phyloP scores from a whole-genome alignment of 2,329 filamentous ascomycete genomes.

The Chalara sp. region DNA sequence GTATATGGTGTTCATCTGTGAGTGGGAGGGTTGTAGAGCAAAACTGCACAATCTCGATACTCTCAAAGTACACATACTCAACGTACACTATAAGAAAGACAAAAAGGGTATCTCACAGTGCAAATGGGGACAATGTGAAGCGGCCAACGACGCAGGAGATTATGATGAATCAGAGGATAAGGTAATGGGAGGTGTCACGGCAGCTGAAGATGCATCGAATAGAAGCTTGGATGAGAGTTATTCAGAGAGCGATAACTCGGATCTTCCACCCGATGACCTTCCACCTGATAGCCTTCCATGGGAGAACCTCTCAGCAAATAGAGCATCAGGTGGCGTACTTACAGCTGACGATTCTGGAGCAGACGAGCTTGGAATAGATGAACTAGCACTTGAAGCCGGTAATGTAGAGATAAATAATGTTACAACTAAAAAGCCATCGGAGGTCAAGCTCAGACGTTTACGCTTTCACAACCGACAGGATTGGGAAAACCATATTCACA shows the following conservation, averaged over 20 bases:
- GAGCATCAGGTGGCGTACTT: no score
- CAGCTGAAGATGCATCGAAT: no score
- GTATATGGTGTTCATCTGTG: constrained; percentile 42
- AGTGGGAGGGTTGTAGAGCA: constrained; percentile 52
- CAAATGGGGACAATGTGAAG: background rate
- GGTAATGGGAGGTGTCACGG: background rate
- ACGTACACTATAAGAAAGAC: constrained; percentile 35
- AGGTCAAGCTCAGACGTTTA: constrained; percentile 7
- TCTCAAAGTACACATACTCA: constrained; percentile 44
- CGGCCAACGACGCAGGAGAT: background rate
- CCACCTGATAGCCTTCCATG: no score
- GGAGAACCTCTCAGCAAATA: no score
- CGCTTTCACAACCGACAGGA: constrained; percentile 20
- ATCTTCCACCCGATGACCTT: no score
- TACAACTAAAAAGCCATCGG: background rate
- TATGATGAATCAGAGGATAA: background rate
- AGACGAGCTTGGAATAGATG: background rate
- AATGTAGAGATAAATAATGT: background rate
- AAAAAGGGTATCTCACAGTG: constrained; percentile 2
- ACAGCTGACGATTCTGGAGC: background rate
- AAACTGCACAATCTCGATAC: constrained; percentile 58
- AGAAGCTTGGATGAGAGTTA: no score
- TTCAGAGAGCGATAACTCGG: no score
- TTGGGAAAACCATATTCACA: constrained; percentile 45
- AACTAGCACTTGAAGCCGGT: background rate